Evolutionary conservation across 2,329 filamentous ascomycete genomes (phyloP).

Genomic region (Ascochyta rabiei): DNA sequence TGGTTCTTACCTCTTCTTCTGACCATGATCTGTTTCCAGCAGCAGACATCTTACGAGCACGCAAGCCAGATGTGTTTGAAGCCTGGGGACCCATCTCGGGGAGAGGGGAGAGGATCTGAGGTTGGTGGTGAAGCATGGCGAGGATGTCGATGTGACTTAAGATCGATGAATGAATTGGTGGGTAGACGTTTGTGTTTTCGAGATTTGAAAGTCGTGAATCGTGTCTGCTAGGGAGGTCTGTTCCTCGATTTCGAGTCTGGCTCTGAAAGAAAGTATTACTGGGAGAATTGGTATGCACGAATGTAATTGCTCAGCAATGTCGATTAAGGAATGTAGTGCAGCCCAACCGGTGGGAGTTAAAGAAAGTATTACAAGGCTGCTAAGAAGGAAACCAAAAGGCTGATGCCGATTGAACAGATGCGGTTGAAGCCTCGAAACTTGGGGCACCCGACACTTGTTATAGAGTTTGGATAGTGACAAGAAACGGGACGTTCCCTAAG

Average conservation of each 20-base stretch:
- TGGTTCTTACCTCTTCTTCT: slow-evolving; percentile 73
- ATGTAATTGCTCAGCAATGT: slow-evolving; percentile 52
- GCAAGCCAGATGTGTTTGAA: slow-evolving; percentile 56
- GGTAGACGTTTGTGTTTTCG: slow-evolving; percentile 49
- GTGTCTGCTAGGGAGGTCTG: slow-evolving; percentile 39
- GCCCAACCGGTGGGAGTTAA: slow-evolving; percentile 62
- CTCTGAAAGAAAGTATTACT: slow-evolving; percentile 49
- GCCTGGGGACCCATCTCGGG: slow-evolving; percentile 44
- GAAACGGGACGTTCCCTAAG: slow-evolving; percentile 37
- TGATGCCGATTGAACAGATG: slow-evolving; percentile 47
- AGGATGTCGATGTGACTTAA: slow-evolving; percentile 7
- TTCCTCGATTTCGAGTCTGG: slow-evolving; percentile 56
- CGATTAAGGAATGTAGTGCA: slow-evolving; percentile 59
- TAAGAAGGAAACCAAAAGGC: slow-evolving; percentile 47
- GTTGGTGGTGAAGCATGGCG: slow-evolving; percentile 48
- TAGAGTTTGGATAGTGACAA: slow-evolving; percentile 40
- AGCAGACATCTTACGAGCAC: slow-evolving; percentile 71
- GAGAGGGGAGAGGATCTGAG: slow-evolving; percentile 47
- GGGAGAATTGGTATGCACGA: slow-evolving; percentile 36
- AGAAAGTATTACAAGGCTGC: slow-evolving; percentile 54
- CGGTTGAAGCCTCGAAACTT: slow-evolving; percentile 47
- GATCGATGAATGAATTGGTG: neutral
- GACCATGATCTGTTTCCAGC: slow-evolving; percentile 83
- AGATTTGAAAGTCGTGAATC: slow-evolving; percentile 26
- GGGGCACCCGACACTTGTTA: slow-evolving; percentile 44